These are phyloP conservation scores for Rickenella mellea DNA, from an alignment of 768 basidiomycete genomes.

Conservation along the genomic window DNA sequence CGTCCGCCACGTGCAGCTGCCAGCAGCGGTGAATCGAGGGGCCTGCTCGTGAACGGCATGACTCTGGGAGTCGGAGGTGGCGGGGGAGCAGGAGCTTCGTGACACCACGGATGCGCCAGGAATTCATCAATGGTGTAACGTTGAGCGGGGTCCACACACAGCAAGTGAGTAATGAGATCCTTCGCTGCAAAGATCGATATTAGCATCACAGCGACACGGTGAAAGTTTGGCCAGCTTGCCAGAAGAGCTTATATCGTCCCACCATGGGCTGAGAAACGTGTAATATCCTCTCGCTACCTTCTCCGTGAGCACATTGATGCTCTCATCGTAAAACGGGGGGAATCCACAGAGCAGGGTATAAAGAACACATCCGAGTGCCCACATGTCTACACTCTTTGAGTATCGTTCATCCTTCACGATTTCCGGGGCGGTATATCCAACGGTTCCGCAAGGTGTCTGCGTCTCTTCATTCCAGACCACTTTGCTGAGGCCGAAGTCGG, in stretches of 20 bases:
- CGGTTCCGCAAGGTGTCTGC: conserved; percentile 99
- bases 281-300: conserved; percentile 97
- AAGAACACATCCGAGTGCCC: conserved; percentile 98
- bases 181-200: conserved; percentile 51
- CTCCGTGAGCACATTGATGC: conserved; percentile 94
- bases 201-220: conserved; percentile 3
- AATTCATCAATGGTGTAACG: conserved; percentile 99
- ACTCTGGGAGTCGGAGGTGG: conserved; percentile 57
- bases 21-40: conserved; percentile 87
- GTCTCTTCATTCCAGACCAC: conserved; percentile 99
- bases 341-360: conserved; percentile 98
- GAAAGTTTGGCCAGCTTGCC: conserved; percentile 35
- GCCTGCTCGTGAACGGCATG: conserved; percentile 25
- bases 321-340: conserved; percentile 98
- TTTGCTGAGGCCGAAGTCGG: conserved; percentile 95
- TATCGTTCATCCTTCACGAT: conserved; percentile 99
- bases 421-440: conserved; percentile 98
- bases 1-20: conserved; percentile 68
- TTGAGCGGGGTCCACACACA: conserved; percentile 92
- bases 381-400: conserved; percentile 97
- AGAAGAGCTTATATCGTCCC: conserved; percentile 85
- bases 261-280: conserved; percentile 98
- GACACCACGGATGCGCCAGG: conserved; percentile 93
- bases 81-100: conserved; percentile 50
- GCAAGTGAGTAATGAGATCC: conserved; percentile 87